These are phyloP conservation scores for Soucietia sequanensis DNA, from an alignment of 805 yeast genomes.

Conservation along the genomic window DNA sequence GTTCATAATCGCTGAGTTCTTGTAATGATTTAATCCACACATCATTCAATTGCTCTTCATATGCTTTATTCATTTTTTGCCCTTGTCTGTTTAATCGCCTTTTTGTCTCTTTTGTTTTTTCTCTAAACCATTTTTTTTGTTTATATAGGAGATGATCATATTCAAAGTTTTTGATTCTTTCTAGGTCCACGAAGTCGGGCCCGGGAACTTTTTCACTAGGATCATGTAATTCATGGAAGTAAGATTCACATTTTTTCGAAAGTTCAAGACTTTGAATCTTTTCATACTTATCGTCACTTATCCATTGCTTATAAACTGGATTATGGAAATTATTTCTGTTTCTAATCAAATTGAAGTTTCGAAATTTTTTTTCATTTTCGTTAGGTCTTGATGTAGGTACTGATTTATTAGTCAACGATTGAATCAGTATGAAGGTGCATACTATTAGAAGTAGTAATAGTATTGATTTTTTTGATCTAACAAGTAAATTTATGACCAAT, in stretches of 20 bases:
- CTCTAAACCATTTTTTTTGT: conserved; percentile 24
- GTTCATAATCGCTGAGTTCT: conserved; percentile 14
- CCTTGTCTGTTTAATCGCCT: conserved; percentile 12
- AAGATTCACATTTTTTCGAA: conserved; percentile 11
- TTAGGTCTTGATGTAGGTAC: too few relatives aligned
- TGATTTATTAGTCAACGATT: too few relatives aligned
- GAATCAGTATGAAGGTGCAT: too few relatives aligned
- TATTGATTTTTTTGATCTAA: too few relatives aligned
- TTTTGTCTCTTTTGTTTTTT: conserved; percentile 7
- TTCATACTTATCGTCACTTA: background rate
- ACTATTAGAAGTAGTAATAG: too few relatives aligned
- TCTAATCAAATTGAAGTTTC: background rate
- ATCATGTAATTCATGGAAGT: conserved; percentile 14
- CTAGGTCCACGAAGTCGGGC: conserved; percentile 8
- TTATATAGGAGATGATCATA: conserved; percentile 23
- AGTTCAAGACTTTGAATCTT: background rate
- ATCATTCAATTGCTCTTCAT: background rate
- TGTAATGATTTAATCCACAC: conserved; percentile 1
- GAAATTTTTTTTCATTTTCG: background rate
- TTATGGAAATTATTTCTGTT: conserved; percentile 11
- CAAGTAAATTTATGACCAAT: too few relatives aligned
- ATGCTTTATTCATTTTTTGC: conserved; percentile 8
- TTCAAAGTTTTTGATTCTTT: conserved; percentile 5
- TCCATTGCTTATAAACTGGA: conserved; percentile 15
- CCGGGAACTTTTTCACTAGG: conserved; percentile 5